Evolutionary conservation across 495 filamentous ascomycete species (phyloP), one percentile per base, ranked within the genome.

Genomic region (Podospora pseudoanserina): DNA sequence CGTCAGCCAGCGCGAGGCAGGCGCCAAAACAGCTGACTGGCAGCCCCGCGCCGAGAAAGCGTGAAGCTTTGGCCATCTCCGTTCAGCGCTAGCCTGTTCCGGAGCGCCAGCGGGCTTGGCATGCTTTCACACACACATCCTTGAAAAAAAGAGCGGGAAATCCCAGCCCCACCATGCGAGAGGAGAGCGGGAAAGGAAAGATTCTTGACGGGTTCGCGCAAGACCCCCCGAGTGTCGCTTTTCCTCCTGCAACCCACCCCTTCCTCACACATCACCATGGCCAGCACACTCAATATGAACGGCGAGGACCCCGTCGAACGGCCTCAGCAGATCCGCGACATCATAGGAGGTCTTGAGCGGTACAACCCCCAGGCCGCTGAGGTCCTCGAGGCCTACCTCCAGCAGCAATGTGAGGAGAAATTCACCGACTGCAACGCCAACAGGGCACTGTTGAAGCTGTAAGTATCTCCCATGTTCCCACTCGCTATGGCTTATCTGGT

Each of bases 331-430:
- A 96, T 99, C 79, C 91, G 91, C 77, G 85, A 81, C 78, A 97
- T 98, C 73, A 90, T 99, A 72, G 91, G 90, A 82, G 93, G 96
- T 67, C 91, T 99, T 68, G 95, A 99, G 82, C 86, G 96, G 70
- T 99, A 99, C 84, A 99, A 99, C 81, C 96, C 96, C 56, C 95
- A 99, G 81, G 97, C 94, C 26, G 96, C 95, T 63, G 85, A 86
- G 44, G 85, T 94, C 65, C 94, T 99, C 84, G 94, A 98, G 84
- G 92, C 94, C 76, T 98, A 99, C 77, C 90, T 99, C 54, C 83
- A 85, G 71, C 89, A 92, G 78, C 96, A 99, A 84, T 99, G 96
- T 84, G 96, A 98, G 80, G 89, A 91, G 79, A 86, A 90, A 80
- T 92, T 91, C 65, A 94, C 93, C 79, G 96, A 99, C 82, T 92